phyloP scores from a whole-genome alignment of 176 grass and related monocot genomes.

The Musa beccarii region DNA sequence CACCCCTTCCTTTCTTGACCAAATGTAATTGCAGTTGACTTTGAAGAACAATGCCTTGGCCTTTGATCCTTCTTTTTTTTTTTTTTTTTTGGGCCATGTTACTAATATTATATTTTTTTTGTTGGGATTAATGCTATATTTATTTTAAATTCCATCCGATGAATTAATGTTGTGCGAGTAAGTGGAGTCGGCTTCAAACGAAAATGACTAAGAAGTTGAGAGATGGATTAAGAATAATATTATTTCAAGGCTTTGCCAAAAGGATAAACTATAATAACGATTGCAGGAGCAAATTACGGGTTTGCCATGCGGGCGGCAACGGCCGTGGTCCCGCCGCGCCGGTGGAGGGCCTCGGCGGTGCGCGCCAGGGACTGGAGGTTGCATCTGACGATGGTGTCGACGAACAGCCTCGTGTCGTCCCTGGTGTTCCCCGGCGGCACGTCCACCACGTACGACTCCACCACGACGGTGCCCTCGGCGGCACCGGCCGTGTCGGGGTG shows the following conservation, averaged over 20 bases:
- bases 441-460: neutral
- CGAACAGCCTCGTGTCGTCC: slow-evolving; percentile 1
- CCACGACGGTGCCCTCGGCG: neutral
- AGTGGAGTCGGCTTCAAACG: no score
- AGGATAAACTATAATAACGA: neutral
- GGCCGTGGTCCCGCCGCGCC: neutral
- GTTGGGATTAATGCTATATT: no score
- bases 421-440: slow-evolving; percentile 1
- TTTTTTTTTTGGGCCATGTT: no score
- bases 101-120: no score
- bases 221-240: neutral
- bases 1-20: no score
- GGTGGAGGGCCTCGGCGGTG: neutral
- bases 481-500: neutral
- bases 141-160: no score
- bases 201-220: no score
- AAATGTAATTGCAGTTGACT: no score
- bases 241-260: neutral
- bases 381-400: neutral
- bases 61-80: no score
- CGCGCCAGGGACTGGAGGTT: slow-evolving; percentile 6
- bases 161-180: no score
- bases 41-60: no score
- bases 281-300: neutral
- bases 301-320: neutral